These are phyloP conservation scores for Leccinum pachyderme DNA, from an alignment of 1,284 basidiomycete genomes.

Conservation along the genomic window DNA sequence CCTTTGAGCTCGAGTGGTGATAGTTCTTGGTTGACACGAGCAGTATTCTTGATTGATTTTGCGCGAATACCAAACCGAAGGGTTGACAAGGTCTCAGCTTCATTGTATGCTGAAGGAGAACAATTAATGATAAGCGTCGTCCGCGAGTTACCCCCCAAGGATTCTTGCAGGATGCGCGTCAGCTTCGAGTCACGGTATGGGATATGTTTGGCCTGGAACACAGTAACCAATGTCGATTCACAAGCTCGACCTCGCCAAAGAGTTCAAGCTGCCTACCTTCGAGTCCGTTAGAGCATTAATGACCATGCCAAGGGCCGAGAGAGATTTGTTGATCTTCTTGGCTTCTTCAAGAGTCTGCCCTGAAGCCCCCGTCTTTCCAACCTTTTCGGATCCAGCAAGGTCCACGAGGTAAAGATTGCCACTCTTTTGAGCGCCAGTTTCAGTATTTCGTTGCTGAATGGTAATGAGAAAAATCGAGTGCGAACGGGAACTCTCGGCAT, in stretches of 20 bases:
- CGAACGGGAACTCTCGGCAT: slow-evolving; percentile 97
- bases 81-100: slow-evolving; percentile 95
- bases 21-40: slow-evolving; percentile 96
- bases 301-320: slow-evolving; percentile 98
- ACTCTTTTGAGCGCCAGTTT: slow-evolving; percentile 93
- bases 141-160: slow-evolving; percentile 96
- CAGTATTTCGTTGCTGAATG: slow-evolving; percentile 95
- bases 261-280: slow-evolving; percentile 58
- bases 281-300: slow-evolving; percentile 98
- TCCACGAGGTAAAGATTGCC: slow-evolving; percentile 98
- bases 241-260: neutral
- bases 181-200: slow-evolving; percentile 99
- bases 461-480: slow-evolving; percentile 99
- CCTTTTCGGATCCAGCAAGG: slow-evolving; percentile 98
- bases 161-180: slow-evolving; percentile 99
- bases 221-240: slow-evolving; percentile 6
- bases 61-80: slow-evolving; percentile 98
- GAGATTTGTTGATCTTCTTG: slow-evolving; percentile 99
- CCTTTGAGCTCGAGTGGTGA: slow-evolving; percentile 96
- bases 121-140: slow-evolving; percentile 99
- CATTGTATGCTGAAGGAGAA: slow-evolving; percentile 96
- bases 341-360: slow-evolving; percentile 99
- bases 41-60: slow-evolving; percentile 99
- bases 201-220: slow-evolving; percentile 85
- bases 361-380: slow-evolving; percentile 98